These are phyloP conservation scores for Penicillium roqueforti DNA, from an alignment of 495 filamentous ascomycete species.

Conservation along the genomic window DNA sequence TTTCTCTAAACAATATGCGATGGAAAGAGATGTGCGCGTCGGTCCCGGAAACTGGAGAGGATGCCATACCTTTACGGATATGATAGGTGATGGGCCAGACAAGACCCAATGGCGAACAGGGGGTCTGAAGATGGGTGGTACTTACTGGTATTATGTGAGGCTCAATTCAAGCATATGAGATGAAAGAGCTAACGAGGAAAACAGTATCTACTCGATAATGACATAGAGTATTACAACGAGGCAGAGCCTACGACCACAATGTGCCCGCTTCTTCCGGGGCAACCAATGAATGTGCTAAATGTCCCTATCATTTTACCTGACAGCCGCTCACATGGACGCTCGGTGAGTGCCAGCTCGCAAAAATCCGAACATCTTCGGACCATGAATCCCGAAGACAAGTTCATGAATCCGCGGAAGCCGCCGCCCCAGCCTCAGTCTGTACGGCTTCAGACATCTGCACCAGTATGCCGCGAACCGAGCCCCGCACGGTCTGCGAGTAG, in stretches of 20 bases:
- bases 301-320: conserved; percentile 66
- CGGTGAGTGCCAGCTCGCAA: conserved; percentile 34
- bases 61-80: conserved; percentile 78
- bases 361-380: conserved; percentile 55
- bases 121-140: conserved; percentile 85
- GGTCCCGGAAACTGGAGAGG: conserved; percentile 75
- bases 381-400: conserved; percentile 75
- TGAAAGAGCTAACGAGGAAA: conserved; percentile 10
- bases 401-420: conserved; percentile 61
- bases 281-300: conserved; percentile 75
- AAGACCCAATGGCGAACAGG: conserved; percentile 59
- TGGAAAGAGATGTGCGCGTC: conserved; percentile 70
- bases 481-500: conserved; percentile 24
- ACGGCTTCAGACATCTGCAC: conserved; percentile 56
- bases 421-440: conserved; percentile 49
- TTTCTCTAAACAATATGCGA: conserved; percentile 68
- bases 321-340: conserved; percentile 35
- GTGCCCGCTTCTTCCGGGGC: conserved; percentile 85
- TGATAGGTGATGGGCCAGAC: conserved; percentile 74
- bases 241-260: conserved; percentile 64
- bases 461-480: conserved; percentile 37
- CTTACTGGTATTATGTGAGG: conserved; percentile 90
- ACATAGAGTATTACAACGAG: conserved; percentile 68
- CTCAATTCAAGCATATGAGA: neutral
- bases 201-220: conserved; percentile 76